A percentile compares a stretch with the other conserved stretches of the same genome.
Conservation (phyloP, 495 filamentous ascomycete genomes). For the Xylaria curta region DNA sequence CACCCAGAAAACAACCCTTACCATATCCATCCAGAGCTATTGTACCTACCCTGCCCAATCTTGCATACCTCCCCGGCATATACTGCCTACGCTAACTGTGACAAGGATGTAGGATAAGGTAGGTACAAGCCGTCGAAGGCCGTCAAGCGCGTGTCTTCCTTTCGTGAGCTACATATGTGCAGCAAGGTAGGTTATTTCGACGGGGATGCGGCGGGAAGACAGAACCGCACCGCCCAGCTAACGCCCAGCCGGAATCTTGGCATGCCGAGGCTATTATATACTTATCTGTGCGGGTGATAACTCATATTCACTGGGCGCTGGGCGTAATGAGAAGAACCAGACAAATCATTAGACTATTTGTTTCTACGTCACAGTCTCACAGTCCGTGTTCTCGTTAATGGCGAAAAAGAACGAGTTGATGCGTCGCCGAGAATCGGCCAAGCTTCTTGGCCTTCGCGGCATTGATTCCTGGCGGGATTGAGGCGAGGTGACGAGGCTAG, state of each 20-base stretch:
- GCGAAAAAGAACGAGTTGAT: background rate
- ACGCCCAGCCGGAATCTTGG: constrained; percentile 1
- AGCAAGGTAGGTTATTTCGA: constrained; percentile 8
- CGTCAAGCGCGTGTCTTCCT: background rate
- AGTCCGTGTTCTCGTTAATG: background rate
- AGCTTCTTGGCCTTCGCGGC: constrained; percentile 19
- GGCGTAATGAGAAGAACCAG: constrained; percentile 15
- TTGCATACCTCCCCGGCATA: constrained; percentile 22
- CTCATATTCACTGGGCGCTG: constrained; percentile 8
- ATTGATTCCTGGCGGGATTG: constrained; percentile 1
- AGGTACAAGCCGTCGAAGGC: constrained; percentile 10
- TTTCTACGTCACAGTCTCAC: background rate
- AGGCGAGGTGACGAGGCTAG: constrained; percentile 8
- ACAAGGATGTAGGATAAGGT: constrained; percentile 13
- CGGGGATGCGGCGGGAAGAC: constrained; percentile 4
- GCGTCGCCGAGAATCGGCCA: constrained; percentile 22
- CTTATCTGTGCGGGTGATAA: background rate
- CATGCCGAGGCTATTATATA: constrained; percentile 24
- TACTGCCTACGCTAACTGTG: constrained; percentile 12
- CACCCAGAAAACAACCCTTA: constrained; percentile 1
- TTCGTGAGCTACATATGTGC: background rate
- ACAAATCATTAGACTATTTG: background rate
- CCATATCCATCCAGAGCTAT: background rate
- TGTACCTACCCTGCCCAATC: constrained; percentile 15
- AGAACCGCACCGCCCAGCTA: constrained; percentile 11